Conservation (phyloP, 2,329 filamentous ascomycete genomes). For the Penicillium sp. region DNA sequence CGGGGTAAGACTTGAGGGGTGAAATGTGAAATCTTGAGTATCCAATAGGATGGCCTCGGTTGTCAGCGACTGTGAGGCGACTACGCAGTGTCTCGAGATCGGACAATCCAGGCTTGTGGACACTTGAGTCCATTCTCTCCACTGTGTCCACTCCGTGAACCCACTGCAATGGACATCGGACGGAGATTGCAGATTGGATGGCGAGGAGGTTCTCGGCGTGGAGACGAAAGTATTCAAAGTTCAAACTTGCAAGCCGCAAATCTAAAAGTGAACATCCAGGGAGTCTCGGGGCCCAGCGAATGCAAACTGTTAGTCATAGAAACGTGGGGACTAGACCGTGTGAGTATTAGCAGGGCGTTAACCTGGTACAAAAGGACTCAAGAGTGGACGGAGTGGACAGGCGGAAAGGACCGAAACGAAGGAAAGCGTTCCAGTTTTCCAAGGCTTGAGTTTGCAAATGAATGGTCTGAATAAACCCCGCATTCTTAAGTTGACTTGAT, state of each 20-base stretch:
- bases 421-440: neutral
- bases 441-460: constrained; percentile 1
- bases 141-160: too few species aligned
- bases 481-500: neutral
- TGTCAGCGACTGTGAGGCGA: neutral
- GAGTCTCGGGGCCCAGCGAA: neutral
- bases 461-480: constrained; percentile 14
- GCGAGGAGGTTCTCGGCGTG: too few species aligned
- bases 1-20: neutral
- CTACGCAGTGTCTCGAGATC: neutral
- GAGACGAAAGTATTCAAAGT: too few species aligned
- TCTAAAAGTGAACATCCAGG: too few species aligned
- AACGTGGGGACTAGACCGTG: neutral
- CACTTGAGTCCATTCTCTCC: too few species aligned
- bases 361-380: neutral
- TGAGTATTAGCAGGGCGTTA: neutral
- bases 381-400: neutral
- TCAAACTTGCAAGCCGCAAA: too few species aligned
- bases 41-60: constrained; percentile 9
- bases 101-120: neutral
- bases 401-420: constrained; percentile 9
- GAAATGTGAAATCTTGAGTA: neutral
- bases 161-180: too few species aligned
- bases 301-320: constrained; percentile 13
- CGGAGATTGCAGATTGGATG: too few species aligned